phyloP scores from a whole-genome alignment of 2,329 filamentous ascomycete genomes.

The Cladophialophora immunda region DNA sequence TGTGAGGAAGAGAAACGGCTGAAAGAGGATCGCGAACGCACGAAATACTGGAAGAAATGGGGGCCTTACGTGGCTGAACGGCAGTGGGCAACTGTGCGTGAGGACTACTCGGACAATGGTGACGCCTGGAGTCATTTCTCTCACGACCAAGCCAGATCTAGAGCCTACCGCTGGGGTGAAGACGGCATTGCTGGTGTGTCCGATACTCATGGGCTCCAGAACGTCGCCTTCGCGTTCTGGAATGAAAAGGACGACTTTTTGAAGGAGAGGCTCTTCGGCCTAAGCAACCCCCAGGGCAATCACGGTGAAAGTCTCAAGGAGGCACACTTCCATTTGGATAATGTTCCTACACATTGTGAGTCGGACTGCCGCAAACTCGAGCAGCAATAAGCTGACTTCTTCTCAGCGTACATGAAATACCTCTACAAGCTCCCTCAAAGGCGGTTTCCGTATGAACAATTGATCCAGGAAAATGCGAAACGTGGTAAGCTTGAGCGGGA shows the following conservation, averaged over 20 bases:
- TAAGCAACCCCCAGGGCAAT: conserved; percentile 96
- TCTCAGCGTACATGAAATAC: conserved; percentile 87
- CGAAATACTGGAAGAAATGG: conserved; percentile 98
- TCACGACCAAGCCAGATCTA: conserved; percentile 87
- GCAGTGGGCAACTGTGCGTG: conserved; percentile 90
- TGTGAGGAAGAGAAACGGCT: conserved; percentile 91
- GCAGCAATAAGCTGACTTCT: conserved; percentile 24
- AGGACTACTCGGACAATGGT: conserved; percentile 89
- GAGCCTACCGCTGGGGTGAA: conserved; percentile 94
- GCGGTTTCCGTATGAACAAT: conserved; percentile 89
- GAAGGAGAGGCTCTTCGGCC: conserved; percentile 92
- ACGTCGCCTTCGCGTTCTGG: conserved; percentile 97
- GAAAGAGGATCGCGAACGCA: conserved; percentile 81
- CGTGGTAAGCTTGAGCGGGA: conserved; percentile 80
- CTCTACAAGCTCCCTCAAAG: conserved; percentile 97
- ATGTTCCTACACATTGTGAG: conserved; percentile 74
- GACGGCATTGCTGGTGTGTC: conserved; percentile 95
- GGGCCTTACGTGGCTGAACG: conserved; percentile 91
- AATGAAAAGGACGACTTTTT: conserved; percentile 95
- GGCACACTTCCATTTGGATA: conserved; percentile 94
- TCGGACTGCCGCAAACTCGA: conserved; percentile 12
- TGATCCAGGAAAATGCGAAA: conserved; percentile 82
- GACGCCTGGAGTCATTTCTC: conserved; percentile 98
- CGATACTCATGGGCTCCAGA: conserved; percentile 90
- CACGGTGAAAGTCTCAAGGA: conserved; percentile 98